Evolutionary conservation across 257 asterid genomes (phyloP), one percentile per base, ranked within the genome.

Genomic region (Solanum pinnatisectum): DNA sequence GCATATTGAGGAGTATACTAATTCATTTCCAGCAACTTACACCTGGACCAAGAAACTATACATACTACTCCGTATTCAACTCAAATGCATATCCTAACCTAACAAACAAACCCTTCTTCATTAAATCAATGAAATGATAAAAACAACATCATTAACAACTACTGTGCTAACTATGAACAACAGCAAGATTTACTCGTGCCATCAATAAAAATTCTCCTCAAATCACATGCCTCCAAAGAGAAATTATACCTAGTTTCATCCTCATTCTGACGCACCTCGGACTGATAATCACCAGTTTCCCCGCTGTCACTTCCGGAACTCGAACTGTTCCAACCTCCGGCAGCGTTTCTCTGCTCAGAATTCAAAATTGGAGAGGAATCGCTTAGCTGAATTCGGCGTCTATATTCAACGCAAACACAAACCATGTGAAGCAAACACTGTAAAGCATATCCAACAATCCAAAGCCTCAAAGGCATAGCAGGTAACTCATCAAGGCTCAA

Each of bases 291-390:
- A 30, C 87, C 94, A 59, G 94, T 95, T 11, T 88, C 98, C 79
- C 93, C 98, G 73, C 98, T 93, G 42, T 93, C 98, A n/a, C 95
- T 92, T 90, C 99, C 94, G n/a, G 95, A 91, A 89, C 90, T 92
- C 25, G 92, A 92, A 90, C 89, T 60, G 89, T 90, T 89, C 89
- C 92, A 90, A 85, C 77, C 85, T 77, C 90, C 84, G 36, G 92
- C 88, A 63, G 87, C 88, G 16, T 49, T 77, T 33, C 88, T 89
- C 91, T 88, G 83, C 52, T 87, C 81, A 12, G 79, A 72, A 39
- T 91, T 86, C 83, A 86, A 93, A 73, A 88, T 90, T 63, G 88
- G 94, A 46, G 88, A 90, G 6, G 84, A 60, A 87, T 87, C 88
- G 83, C 91, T 88, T 87, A 56, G 92, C 90, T 63, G 89, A 82